Percentiles rank a stretch among this genome's conserved stretches.
phyloP scores from a whole-genome alignment of 2,329 filamentous ascomycete species.

The Ophiostoma sp. region DNA sequence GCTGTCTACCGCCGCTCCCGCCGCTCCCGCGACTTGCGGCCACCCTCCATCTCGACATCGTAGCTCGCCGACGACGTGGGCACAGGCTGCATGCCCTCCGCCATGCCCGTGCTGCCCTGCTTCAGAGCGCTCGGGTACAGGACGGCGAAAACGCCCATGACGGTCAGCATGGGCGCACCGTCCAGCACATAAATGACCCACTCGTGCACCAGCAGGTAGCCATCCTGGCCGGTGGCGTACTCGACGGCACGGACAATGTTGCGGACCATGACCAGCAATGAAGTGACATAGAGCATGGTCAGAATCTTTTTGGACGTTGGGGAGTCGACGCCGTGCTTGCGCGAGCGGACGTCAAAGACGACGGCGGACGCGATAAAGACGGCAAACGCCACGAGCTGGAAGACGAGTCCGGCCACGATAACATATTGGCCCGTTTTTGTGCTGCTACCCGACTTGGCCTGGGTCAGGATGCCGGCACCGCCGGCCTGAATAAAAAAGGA shows the following conservation, averaged over 20 bases:
- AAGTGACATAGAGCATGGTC: neutral
- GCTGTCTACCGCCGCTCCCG: neutral
- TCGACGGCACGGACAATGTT: constrained; percentile 12
- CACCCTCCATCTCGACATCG: neutral
- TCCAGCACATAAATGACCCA: constrained; percentile 14
- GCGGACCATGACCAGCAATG: neutral
- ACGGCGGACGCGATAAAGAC: constrained; percentile 47
- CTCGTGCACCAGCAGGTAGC: constrained; percentile 6
- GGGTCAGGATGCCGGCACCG: constrained; percentile 36
- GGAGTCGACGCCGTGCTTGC: neutral
- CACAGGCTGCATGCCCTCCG: neutral
- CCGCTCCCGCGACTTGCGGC: neutral
- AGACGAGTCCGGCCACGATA: constrained; percentile 55
- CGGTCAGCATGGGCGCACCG: constrained; percentile 3
- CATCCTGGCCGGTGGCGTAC: constrained; percentile 5
- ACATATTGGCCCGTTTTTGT: constrained; percentile 49
- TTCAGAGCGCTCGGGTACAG: neutral
- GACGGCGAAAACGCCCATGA: constrained; percentile 4
- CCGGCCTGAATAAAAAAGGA: constrained; percentile 53
- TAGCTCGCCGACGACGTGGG: neutral
- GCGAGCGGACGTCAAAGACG: neutral
- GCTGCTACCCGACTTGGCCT: constrained; percentile 32
- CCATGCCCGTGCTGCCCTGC: too few species aligned
- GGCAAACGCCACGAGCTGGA: constrained; percentile 59
- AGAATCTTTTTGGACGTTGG: too few species aligned